Evolutionary conservation across 768 basidiomycete species (phyloP).

Genomic region (Boletus bicolor): DNA sequence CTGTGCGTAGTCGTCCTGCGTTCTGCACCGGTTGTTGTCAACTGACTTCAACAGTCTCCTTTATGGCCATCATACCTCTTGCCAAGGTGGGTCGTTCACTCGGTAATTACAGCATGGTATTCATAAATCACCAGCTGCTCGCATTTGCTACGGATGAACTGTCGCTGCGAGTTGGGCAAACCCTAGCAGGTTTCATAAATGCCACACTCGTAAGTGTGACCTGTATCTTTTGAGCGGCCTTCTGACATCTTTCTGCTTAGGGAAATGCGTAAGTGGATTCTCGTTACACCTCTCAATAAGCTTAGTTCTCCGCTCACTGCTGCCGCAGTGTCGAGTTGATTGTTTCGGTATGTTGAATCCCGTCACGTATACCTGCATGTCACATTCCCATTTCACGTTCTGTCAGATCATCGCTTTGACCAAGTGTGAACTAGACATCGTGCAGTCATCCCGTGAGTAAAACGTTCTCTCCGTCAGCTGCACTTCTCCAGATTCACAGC

Average conservation of each 20-base stretch:
- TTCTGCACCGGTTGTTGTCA: background rate
- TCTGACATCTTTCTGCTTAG: conserved; percentile 10
- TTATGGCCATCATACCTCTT: conserved; percentile 80
- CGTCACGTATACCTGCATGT: background rate
- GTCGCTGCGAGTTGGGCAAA: conserved; percentile 78
- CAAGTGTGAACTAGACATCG: conserved; percentile 79
- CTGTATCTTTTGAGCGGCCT: background rate
- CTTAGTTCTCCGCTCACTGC: background rate
- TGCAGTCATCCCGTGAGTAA: conserved; percentile 72
- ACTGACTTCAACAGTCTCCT: conserved; percentile 50
- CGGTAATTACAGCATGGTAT: background rate
- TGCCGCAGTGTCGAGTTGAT: conserved; percentile 52
- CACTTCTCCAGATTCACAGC: background rate
- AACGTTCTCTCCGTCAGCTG: background rate
- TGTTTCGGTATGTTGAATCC: conserved; percentile 51
- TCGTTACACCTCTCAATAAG: background rate
- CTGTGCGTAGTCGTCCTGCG: conserved; percentile 45
- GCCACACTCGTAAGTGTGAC: conserved; percentile 64
- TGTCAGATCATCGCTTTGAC: conserved; percentile 69
- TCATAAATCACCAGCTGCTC: conserved; percentile 47
- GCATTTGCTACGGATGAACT: conserved; percentile 86
- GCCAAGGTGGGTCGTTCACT: conserved; percentile 53
- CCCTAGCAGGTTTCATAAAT: conserved; percentile 79
- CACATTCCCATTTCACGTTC: background rate
- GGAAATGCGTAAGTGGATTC: conserved; percentile 30